Conservation (phyloP, 805 yeast species). For the Candida fluviatilis region DNA sequence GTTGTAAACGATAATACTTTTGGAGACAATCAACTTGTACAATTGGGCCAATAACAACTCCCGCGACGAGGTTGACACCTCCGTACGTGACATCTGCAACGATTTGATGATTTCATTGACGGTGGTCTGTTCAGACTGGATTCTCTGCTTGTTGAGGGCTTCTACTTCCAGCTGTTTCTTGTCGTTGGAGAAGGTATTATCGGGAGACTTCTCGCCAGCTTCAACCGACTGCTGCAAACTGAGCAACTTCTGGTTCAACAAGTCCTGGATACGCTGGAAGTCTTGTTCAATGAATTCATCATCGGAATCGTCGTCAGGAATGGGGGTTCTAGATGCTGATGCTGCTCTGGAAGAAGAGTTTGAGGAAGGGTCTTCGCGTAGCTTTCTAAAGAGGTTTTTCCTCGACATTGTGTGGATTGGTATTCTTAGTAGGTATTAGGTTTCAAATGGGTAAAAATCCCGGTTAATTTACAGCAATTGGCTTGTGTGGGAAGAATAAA, state of each 20-base stretch:
- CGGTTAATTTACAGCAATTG: too few relatives aligned
- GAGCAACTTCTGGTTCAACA: slow-evolving; percentile 27
- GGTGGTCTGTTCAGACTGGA: slow-evolving; percentile 32
- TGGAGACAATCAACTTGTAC: slow-evolving; percentile 42
- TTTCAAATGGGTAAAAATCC: too few relatives aligned
- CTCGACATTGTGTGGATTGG: neutral
- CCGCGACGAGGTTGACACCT: slow-evolving; percentile 43
- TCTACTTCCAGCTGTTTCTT: slow-evolving; percentile 15
- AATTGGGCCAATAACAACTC: slow-evolving; percentile 49
- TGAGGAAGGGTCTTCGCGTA: slow-evolving; percentile 17
- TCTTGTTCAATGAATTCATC: slow-evolving; percentile 33
- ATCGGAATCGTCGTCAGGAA: slow-evolving; percentile 18
- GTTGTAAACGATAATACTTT: slow-evolving; percentile 33
- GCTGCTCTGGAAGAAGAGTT: slow-evolving; percentile 27
- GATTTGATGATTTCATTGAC: slow-evolving; percentile 44
- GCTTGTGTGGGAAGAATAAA: too few relatives aligned
- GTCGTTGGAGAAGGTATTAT: slow-evolving; percentile 10
- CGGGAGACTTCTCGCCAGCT: slow-evolving; percentile 11
- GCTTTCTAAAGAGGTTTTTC: slow-evolving; percentile 3
- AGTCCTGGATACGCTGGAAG: slow-evolving; percentile 31
- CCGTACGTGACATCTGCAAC: slow-evolving; percentile 37
- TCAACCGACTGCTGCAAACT: slow-evolving; percentile 21
- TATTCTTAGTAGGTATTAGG: too few relatives aligned
- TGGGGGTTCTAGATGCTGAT: slow-evolving; percentile 33
- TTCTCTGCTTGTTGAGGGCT: slow-evolving; percentile 30